phyloP scores from a whole-genome alignment of 108 stramenopile species.

The Cyclotella choctawhatcheeana region DNA sequence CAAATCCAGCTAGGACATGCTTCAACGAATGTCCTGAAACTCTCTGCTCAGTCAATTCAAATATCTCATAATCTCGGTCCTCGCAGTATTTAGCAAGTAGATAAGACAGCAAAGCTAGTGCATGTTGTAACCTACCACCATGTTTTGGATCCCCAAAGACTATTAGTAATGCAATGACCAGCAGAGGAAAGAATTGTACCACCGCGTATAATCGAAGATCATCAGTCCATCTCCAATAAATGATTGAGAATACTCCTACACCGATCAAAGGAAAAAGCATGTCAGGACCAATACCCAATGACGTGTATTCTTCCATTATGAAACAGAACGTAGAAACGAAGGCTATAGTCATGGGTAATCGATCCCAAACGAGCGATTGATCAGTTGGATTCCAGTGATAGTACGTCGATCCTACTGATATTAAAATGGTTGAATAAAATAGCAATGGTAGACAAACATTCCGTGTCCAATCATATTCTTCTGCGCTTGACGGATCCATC shows the following conservation, averaged over 20 bases:
- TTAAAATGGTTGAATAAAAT: conserved; percentile 27
- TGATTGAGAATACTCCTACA: conserved; percentile 18
- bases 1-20: conserved; percentile 34
- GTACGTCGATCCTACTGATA: conserved; percentile 34
- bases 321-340: conserved; percentile 30
- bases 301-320: conserved; percentile 24
- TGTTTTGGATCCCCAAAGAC: conserved; percentile 10
- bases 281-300: conserved; percentile 10
- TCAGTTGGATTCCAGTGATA: conserved; percentile 43
- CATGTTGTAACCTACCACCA: conserved; percentile 20
- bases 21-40: conserved; percentile 31
- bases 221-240: conserved; percentile 35
- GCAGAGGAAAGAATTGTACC: conserved; percentile 20
- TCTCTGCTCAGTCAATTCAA: not conserved
- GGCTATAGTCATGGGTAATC: conserved; percentile 35
- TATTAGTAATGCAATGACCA: conserved; percentile 17
- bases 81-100: conserved; percentile 22
- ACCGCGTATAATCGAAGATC: conserved; percentile 34
- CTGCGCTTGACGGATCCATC: not conserved
- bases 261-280: conserved; percentile 19
- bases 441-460: conserved; percentile 28
- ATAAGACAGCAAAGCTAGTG: conserved; percentile 21
- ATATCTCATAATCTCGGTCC: conserved; percentile 27
- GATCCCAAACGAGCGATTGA: conserved; percentile 38
- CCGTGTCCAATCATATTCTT: conserved; percentile 5